Base-by-base conservation (phyloP, 2,329 filamentous ascomycete genomes). In the Huntiella abstrusa region DNA sequence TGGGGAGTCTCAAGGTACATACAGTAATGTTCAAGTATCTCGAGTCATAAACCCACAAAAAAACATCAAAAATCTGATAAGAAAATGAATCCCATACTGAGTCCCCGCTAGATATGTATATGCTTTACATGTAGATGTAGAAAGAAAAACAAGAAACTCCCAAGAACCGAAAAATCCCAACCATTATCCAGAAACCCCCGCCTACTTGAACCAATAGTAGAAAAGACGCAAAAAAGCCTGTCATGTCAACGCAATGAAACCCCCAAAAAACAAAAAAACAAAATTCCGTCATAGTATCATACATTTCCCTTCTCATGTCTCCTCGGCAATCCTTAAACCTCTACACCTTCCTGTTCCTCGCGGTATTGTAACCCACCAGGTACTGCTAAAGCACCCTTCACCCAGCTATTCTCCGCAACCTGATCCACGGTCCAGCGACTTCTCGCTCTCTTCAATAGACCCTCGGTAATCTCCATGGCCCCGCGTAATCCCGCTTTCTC, bases 401-500 rank as follows among this genome's bases (percentile, higher is more conserved):
- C 83, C 86, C 87, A 98, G 12, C 75, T 70, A 49, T 73, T 69
- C 47, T 73, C 70, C 35, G 74, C 75, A 35, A 95, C 79, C 53
- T 83, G 79, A 41, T 79, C 73, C 49, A 96, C 62, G 6, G 70
- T 70, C 74, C 83, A 86, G 43, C 91, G 72, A 49, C 77, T 83
- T 41, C 83, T 76, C 2, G 83, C 83, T 51, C 92, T 77, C 62
- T 83, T 88, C 48, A 98, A 62, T 13, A 96, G 62, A 0, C 78
- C 83, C 57, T 95, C 87, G 0, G 92, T 87, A 46, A 86, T 81
- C 38, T 77, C 68, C 63, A 81, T 80, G 5, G 85, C 87, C 1
- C 83, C 85, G 34, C 77, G 68, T 45, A 92, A 71, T 1, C 73
- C 80, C 43, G 66, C 67, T 4, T 71, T 75, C 48, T 73, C 71